Evolutionary conservation across 805 yeast genomes (phyloP), one percentile per base, ranked within the genome.

Genomic region (Pichia manshurica): DNA sequence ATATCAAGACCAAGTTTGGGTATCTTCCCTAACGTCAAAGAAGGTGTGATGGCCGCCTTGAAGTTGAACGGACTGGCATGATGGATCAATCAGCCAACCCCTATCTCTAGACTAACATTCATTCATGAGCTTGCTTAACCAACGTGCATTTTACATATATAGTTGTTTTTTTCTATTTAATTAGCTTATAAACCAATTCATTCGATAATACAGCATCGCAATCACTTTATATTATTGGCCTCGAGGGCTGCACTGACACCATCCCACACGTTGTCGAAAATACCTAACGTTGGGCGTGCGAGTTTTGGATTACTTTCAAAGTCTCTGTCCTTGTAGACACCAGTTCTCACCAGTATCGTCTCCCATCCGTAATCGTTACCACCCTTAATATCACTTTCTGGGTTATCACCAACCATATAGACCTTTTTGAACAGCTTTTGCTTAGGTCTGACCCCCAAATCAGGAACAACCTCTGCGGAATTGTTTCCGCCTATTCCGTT

Each of bases 401-500:
- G 98, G 63, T 93, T 93, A 66, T 93, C 99, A 21, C 99, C 99
- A 31, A 93, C 87, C 99, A 93, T 93, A 67, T 74, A 90, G 1
- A 93, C 83, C n/a, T 74, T 65, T 31, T 70, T 66, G 56, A 84
- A 70, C 9, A 75, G 78, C 0, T 73, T 56, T 3, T 49, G 17
- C 2, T 39, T 50, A 6, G 74, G 74, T 2, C 70, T 53, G 10
- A 52, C 54, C 17, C 76, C 73, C 45, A 81, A 63, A n/a, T 57
- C 61, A 0, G 84, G 84, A 13, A 60, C 49, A 44, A 67, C 68
- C 4, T 49, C n/a, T 2, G 28, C 40, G 7, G 42, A 23, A 13
- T 39, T 40, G 22, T 39, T 28, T 10, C 10, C 10, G 2, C 37
- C 29, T 15, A 45, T 41, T 5, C 52, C 51, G 31, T 49, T 54